Conservation (phyloP, 352 stramenopile genomes). For the Elongisporangium anandrum region DNA sequence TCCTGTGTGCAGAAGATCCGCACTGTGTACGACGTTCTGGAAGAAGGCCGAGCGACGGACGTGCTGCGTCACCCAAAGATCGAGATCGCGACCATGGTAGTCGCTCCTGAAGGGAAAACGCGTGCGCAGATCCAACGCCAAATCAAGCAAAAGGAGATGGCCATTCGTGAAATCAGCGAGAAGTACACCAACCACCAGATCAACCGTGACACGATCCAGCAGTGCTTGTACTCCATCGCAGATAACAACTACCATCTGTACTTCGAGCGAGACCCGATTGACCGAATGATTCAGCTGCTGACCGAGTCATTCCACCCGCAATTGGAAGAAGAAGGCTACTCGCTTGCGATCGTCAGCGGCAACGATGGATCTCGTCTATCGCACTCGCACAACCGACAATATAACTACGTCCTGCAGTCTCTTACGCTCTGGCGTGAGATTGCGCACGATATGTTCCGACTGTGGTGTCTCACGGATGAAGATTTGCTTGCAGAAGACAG, state of each 20-base stretch:
- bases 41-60: constrained; percentile 56
- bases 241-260: constrained; percentile 98
- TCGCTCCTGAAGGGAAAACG: constrained; percentile 89
- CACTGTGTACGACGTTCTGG: constrained; percentile 89
- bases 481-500: constrained; percentile 83
- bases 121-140: constrained; percentile 87
- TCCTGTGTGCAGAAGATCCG: constrained; percentile 77
- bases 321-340: constrained; percentile 65
- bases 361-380: constrained; percentile 92
- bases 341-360: constrained; percentile 91
- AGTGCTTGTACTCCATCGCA: constrained; percentile 95
- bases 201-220: constrained; percentile 86
- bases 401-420: constrained; percentile 95
- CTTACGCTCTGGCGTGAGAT: constrained; percentile 96
- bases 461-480: constrained; percentile 95
- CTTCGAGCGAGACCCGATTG: constrained; percentile 95
- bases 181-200: constrained; percentile 54
- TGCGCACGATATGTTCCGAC: constrained; percentile 94
- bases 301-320: constrained; percentile 84
- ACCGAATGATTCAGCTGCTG: constrained; percentile 92
- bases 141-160: constrained; percentile 92
- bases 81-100: constrained; percentile 92
- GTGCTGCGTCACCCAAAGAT: constrained; percentile 88
- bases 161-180: constrained; percentile 84
- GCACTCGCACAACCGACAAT: constrained; percentile 94